These are phyloP conservation scores for Haplosporangium gracile DNA, from an alignment of 192 early-diverging fungal genomes.

Conservation along the genomic window DNA sequence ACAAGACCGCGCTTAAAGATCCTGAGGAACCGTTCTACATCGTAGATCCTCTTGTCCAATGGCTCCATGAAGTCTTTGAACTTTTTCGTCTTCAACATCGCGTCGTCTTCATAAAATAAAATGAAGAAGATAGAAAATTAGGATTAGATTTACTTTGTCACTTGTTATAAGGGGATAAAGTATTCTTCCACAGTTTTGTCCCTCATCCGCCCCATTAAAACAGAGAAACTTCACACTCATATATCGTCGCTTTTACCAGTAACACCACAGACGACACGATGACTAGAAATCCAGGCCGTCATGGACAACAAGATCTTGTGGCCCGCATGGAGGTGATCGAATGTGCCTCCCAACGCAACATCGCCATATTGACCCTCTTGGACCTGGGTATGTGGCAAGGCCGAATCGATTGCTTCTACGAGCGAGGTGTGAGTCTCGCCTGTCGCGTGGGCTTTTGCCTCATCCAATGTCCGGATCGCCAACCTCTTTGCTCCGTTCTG, in stretches of 20 bases:
- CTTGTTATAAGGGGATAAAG: background rate
- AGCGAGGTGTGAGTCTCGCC: slow-evolving; percentile 14
- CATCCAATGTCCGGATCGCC: slow-evolving; percentile 19
- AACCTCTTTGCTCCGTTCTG: slow-evolving; percentile 5
- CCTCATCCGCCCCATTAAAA: background rate
- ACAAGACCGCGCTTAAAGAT: slow-evolving; percentile 61
- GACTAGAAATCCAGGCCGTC: slow-evolving; percentile 75
- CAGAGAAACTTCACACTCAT: background rate
- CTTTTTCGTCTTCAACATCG: slow-evolving; percentile 79
- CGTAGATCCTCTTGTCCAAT: slow-evolving; percentile 68
- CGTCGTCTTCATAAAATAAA: slow-evolving; percentile 56
- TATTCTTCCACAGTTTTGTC: background rate
- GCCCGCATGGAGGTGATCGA: slow-evolving; percentile 96
- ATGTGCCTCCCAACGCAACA: slow-evolving; percentile 92
- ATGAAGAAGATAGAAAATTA: background rate
- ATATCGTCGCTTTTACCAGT: slow-evolving; percentile 65
- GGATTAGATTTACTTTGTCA: background rate
- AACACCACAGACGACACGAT: slow-evolving; percentile 78
- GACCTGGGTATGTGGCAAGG: slow-evolving; percentile 21
- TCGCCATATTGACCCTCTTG: slow-evolving; percentile 54
- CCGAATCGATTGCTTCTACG: slow-evolving; percentile 23
- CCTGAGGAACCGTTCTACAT: slow-evolving; percentile 72
- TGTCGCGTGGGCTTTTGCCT: slow-evolving; percentile 8
- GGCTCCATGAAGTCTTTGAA: slow-evolving; percentile 77
- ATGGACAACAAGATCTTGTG: slow-evolving; percentile 95